phyloP scores from a whole-genome alignment of 2,329 filamentous ascomycete genomes.

The Ophiostoma sp. region DNA sequence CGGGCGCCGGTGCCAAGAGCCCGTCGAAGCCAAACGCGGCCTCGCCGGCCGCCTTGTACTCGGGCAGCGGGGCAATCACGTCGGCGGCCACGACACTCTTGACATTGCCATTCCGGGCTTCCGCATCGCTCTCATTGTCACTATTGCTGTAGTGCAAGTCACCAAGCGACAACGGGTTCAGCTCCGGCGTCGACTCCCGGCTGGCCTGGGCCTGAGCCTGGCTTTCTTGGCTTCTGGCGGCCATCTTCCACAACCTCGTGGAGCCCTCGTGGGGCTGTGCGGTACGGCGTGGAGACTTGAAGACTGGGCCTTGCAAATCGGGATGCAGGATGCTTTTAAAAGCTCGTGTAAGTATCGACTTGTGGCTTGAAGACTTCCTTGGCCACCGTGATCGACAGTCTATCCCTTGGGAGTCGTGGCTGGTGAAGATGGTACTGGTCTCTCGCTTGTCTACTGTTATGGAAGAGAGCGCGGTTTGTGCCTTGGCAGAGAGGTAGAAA shows the following conservation, averaged over 20 bases:
- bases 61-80: conserved; percentile 60
- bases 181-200: conserved; percentile 48
- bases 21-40: conserved; percentile 67
- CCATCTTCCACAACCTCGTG: background rate
- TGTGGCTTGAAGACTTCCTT: background rate
- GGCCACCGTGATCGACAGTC: background rate
- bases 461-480: background rate
- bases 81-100: conserved; percentile 33
- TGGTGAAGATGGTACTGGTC: background rate
- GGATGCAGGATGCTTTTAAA: background rate
- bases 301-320: background rate
- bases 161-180: conserved; percentile 50
- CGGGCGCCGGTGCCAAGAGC: conserved; percentile 57
- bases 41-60: conserved; percentile 56
- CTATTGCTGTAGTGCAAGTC: conserved; percentile 31
- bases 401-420: background rate
- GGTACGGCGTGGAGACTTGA: background rate
- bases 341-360: background rate
- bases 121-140: conserved; percentile 30
- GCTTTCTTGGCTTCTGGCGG: background rate
- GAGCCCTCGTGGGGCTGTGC: conserved; percentile 4
- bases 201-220: background rate
- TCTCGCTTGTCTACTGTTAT: conserved; percentile 7
- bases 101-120: background rate
- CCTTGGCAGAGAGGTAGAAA: background rate